These are phyloP conservation scores for Kwoniella sp. DNA, from an alignment of 768 basidiomycete species.

Conservation along the genomic window DNA sequence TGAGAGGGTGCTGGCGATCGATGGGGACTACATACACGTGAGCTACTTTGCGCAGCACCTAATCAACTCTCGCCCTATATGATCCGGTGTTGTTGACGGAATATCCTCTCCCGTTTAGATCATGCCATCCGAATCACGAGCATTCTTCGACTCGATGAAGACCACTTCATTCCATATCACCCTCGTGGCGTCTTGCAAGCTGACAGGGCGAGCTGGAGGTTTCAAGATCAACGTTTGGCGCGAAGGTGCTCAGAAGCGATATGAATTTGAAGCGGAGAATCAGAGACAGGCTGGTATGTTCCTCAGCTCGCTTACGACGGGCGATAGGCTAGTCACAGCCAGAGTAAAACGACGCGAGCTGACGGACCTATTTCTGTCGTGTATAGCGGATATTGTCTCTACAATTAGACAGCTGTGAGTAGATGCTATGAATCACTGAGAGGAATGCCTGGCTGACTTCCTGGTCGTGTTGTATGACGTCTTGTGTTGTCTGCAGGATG, in stretches of 20 bases:
- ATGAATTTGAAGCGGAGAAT: constrained; percentile 95
- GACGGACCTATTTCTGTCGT: background rate
- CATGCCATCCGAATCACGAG: constrained; percentile 79
- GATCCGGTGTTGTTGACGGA: no score
- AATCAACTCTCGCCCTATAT: no score
- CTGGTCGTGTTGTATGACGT: background rate
- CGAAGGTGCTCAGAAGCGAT: constrained; percentile 76
- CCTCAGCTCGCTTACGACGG: no score
- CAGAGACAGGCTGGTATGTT: constrained; percentile 75
- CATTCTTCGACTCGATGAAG: constrained; percentile 83
- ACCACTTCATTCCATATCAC: constrained; percentile 92
- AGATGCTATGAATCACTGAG: no score
- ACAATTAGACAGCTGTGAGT: constrained; percentile 43
- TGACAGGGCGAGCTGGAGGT: constrained; percentile 61
- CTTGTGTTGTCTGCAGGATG: constrained; percentile 27
- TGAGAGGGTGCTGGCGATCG: constrained; percentile 87
- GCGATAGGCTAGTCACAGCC: no score
- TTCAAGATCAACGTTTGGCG: constrained; percentile 85
- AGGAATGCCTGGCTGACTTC: no score
- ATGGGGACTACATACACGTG: constrained; percentile 90
- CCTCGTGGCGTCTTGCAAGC: constrained; percentile 78
- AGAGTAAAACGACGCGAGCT: no score
- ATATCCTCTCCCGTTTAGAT: no score
- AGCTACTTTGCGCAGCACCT: no score
- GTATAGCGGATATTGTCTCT: constrained; percentile 39